A percentile compares a stretch with the other conserved stretches of the same genome.
Conservation (phyloP, 805 yeast genomes). For the Candida sonorensis region DNA sequence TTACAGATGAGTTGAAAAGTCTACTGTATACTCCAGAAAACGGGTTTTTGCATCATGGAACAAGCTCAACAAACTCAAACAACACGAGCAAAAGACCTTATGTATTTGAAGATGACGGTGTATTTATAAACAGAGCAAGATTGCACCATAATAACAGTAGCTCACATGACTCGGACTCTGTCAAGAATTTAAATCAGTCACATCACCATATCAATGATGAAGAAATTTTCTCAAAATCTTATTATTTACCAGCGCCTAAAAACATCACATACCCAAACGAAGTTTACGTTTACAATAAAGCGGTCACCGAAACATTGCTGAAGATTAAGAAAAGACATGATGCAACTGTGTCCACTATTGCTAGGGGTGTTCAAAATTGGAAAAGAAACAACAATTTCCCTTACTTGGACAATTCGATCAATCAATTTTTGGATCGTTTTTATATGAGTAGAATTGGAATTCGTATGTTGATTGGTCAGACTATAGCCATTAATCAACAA, state of each 20-base stretch:
- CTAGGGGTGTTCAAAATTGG: conserved; percentile 91
- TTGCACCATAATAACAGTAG: conserved; percentile 5
- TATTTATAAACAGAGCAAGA: conserved; percentile 21
- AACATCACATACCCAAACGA: conserved; percentile 66
- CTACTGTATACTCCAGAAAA: conserved; percentile 23
- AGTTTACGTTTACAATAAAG: conserved; percentile 61
- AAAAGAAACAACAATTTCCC: conserved; percentile 42
- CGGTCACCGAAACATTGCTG: conserved; percentile 57
- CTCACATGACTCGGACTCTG: conserved; percentile 6
- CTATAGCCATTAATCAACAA: conserved; percentile 54
- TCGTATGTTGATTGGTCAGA: conserved; percentile 92
- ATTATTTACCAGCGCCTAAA: conserved; percentile 47
- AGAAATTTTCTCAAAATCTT: conserved; percentile 21
- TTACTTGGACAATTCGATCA: conserved; percentile 64
- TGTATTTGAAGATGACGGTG: conserved; percentile 44
- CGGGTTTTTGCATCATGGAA: not conserved
- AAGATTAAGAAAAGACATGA: conserved; percentile 81
- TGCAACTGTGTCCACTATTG: conserved; percentile 88
- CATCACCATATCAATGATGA: conserved; percentile 6
- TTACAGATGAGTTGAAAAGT: conserved; percentile 35
- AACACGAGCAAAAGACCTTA: conserved; percentile 9
- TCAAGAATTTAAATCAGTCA: conserved; percentile 6
- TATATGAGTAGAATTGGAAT: conserved; percentile 90
- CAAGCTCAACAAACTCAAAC: too few species aligned
- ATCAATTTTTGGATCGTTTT: conserved; percentile 75